Percentiles rank a stretch among this genome's conserved stretches.
Evolutionary conservation across 805 yeast species (phyloP).

Genomic region (Zygoascus flipseniorum): DNA sequence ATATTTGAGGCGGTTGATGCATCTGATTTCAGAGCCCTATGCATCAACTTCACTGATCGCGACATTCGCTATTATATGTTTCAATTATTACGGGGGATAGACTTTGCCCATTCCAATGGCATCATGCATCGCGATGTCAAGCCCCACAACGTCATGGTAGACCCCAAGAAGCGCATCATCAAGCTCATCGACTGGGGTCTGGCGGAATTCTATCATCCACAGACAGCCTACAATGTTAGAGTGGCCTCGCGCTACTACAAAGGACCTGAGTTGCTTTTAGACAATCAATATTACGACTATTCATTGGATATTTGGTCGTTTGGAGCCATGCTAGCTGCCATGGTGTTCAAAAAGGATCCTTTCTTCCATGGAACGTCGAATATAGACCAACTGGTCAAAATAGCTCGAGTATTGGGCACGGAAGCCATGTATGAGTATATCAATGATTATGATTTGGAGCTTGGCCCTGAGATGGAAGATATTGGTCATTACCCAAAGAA

Average conservation of each 20-base stretch:
- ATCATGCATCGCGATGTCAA: constrained; percentile 92
- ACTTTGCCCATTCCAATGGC: constrained; percentile 87
- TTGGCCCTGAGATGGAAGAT: constrained; percentile 77
- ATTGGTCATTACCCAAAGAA: constrained; percentile 67
- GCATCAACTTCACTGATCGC: constrained; percentile 64
- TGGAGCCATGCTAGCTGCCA: constrained; percentile 87
- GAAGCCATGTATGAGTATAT: constrained; percentile 61
- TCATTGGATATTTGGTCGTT: constrained; percentile 85
- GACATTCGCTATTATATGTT: constrained; percentile 81
- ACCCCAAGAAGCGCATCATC: constrained; percentile 51
- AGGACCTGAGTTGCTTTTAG: constrained; percentile 84
- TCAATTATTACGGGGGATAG: constrained; percentile 73
- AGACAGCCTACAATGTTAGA: constrained; percentile 81
- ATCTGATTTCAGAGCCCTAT: constrained; percentile 76
- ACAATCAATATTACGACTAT: constrained; percentile 77
- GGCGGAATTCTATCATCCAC: constrained; percentile 87
- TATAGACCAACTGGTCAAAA: constrained; percentile 85
- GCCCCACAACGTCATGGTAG: constrained; percentile 92
- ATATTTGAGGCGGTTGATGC: constrained; percentile 81
- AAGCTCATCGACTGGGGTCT: constrained; percentile 91
- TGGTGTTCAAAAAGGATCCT: constrained; percentile 83
- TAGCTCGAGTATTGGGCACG: constrained; percentile 81
- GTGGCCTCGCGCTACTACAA: constrained; percentile 89
- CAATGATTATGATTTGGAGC: constrained; percentile 55
- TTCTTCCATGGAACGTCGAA: constrained; percentile 88